Percentiles rank a stretch among this genome's conserved stretches.
These are phyloP conservation scores for Acmispon strigosus DNA, from an alignment of 306 rosid species.

Conservation along the genomic window DNA sequence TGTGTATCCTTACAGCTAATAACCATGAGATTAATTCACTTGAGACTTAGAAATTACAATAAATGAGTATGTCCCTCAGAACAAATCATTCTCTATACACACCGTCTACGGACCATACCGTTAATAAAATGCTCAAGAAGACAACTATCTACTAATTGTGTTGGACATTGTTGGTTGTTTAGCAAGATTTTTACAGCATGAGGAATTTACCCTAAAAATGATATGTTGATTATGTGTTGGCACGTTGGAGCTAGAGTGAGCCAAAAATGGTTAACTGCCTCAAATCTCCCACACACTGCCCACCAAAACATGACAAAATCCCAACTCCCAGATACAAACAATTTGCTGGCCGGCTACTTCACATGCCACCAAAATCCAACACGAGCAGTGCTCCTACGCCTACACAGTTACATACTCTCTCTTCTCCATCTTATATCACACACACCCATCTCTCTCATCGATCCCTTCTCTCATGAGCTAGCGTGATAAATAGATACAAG, in stretches of 20 bases:
- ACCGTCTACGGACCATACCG: no score
- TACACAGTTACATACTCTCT: constrained; percentile 2
- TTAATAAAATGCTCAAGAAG: no score
- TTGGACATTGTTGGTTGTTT: no score
- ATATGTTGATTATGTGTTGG: background rate
- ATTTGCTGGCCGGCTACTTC: constrained; percentile 42
- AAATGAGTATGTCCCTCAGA: no score
- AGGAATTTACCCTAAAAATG: no score
- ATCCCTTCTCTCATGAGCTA: background rate
- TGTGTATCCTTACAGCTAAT: no score
- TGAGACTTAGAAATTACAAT: no score
- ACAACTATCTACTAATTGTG: no score
- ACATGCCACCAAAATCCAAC: constrained; percentile 42
- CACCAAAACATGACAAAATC: constrained; percentile 29
- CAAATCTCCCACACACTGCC: constrained; percentile 17
- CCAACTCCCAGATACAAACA: constrained; percentile 36
- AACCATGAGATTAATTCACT: no score
- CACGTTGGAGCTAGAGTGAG: constrained; percentile 26
- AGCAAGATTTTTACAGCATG: no score
- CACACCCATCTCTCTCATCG: constrained; percentile 1
- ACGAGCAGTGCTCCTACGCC: constrained; percentile 2
- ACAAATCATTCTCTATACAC: no score
- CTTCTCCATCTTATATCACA: background rate
- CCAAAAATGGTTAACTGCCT: constrained; percentile 20
- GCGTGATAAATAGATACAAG: no score